phyloP scores from a whole-genome alignment of 2,329 filamentous ascomycete genomes.

The Penicillium concentricum region DNA sequence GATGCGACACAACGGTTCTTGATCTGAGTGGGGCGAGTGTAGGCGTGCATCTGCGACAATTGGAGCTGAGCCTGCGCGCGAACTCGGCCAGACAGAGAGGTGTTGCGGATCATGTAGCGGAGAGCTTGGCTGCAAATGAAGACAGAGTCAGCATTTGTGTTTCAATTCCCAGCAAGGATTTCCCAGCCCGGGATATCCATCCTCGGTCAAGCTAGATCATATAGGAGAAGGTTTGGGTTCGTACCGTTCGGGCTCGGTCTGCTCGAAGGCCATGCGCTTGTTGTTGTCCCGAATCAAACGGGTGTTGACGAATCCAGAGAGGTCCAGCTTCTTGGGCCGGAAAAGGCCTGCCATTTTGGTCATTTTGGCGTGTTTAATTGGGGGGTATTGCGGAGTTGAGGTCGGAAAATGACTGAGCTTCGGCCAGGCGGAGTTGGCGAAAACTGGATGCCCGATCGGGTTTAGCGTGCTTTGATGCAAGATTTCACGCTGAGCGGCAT shows the following conservation, averaged over 20 bases:
- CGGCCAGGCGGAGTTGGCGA: slow-evolving; percentile 25
- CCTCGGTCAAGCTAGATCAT: not conserved
- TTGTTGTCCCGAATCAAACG: slow-evolving; percentile 90
- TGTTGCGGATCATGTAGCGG: slow-evolving; percentile 91
- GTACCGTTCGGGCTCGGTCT: slow-evolving; percentile 85
- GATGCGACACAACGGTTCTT: slow-evolving; percentile 89
- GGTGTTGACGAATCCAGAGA: slow-evolving; percentile 84
- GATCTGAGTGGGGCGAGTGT: slow-evolving; percentile 91
- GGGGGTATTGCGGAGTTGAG: slow-evolving; percentile 5
- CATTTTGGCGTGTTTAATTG: slow-evolving; percentile 18
- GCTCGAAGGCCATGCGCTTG: slow-evolving; percentile 88
- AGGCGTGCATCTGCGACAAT: slow-evolving; percentile 91
- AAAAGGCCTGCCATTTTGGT: slow-evolving; percentile 66
- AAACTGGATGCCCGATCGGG: slow-evolving; percentile 25
- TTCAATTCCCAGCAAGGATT: not conserved
- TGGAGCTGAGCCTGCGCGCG: slow-evolving; percentile 92
- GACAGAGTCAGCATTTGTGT: not conserved
- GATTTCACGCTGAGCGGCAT: slow-evolving; percentile 4
- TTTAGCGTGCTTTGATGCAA: slow-evolving; percentile 21
- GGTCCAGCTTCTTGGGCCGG: slow-evolving; percentile 82
- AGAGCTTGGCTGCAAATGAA: slow-evolving; percentile 71
- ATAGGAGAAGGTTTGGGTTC: slow-evolving; percentile 4
- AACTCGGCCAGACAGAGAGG: slow-evolving; percentile 73
- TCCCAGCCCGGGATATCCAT: not conserved
- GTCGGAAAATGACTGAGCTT: slow-evolving; percentile 14